Evolutionary conservation across 2,329 filamentous ascomycete genomes (phyloP), one percentile per base, ranked within the genome.

Genomic region (Hypoxylon sp.): DNA sequence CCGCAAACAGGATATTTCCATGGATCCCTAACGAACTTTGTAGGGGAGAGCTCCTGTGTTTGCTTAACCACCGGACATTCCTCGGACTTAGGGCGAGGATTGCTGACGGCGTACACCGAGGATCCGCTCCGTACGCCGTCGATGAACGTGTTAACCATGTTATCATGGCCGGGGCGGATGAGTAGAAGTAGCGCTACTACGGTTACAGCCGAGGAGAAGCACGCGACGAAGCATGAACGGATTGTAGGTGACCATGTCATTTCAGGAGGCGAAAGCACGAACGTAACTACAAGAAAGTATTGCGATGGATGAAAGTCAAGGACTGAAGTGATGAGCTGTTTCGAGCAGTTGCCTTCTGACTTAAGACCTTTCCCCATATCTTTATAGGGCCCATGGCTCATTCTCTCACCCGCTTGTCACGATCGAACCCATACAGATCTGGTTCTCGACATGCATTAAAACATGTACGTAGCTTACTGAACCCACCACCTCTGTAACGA

Each of bases 241-340:
- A 33, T 11, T 53, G 51, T 39, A 19, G 19, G 24, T 53, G 51
- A 53, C 33, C 33, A 53, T 33, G 51, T 17, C 51, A 53, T 53
- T 19, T 53, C 13, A n/a, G 10, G 19, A 24, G 14, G 6, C 8
- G 5, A 37, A 37, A 37, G 19, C 6, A 33, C 5, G 17, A 26
- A 24, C 2, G 31, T 22, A 22, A 52, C 3, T 33, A 5, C 22
- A 4, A 53, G 19, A 3, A 31, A 19, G 8, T 5, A 33, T 3
- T 51, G n/a, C 9, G 31, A 39, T 39, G 17, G 17, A 26, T 39
- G 29, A 26, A 37, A 24, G 13, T 37, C 19, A 39, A 53, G 5
- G 19, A 39, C 5, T n/a, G 19, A 53, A 53, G 37, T 9, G 24
- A 14, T 19, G 31, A 17, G 10, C 19, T n/a, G 5, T 26, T 33